Evolutionary conservation across 352 stramenopile species (phyloP).

Genomic region (Elongisporangium senticosum): DNA sequence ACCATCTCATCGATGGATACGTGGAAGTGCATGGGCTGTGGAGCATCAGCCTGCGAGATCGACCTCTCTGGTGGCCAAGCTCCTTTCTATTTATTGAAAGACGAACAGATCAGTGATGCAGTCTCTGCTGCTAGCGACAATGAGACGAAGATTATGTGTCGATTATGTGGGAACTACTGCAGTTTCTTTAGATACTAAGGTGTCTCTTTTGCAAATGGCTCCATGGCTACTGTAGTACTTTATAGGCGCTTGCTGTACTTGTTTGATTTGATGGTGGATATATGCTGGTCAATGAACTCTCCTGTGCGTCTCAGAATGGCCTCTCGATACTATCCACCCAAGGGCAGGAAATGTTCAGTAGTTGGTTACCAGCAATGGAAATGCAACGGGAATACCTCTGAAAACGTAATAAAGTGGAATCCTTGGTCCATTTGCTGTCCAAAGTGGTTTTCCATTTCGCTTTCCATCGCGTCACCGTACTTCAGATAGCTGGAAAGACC

Average conservation of each 20-base stretch:
- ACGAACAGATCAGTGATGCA: slow-evolving; percentile 7
- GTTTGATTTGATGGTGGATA: slow-evolving; percentile 29
- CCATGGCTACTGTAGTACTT: background rate
- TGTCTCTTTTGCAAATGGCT: background rate
- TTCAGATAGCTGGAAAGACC: slow-evolving; percentile 48
- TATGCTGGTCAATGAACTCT: slow-evolving; percentile 64
- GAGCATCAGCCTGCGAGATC: slow-evolving; percentile 51
- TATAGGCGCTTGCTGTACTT: slow-evolving; percentile 49
- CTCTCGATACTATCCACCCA: slow-evolving; percentile 40
- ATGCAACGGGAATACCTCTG: slow-evolving; percentile 23
- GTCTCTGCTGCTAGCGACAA: background rate
- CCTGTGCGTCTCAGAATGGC: slow-evolving; percentile 46
- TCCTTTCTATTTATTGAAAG: slow-evolving; percentile 68
- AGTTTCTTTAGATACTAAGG: slow-evolving; percentile 67
- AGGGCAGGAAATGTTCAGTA: background rate
- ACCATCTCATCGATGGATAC: slow-evolving; percentile 57
- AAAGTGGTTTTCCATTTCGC: slow-evolving; percentile 76
- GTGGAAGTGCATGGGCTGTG: slow-evolving; percentile 83
- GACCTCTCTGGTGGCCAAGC: slow-evolving; percentile 25
- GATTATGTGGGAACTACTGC: slow-evolving; percentile 74
- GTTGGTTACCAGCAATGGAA: background rate
- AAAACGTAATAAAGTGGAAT: slow-evolving; percentile 56
- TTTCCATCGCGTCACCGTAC: slow-evolving; percentile 71
- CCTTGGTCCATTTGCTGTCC: slow-evolving; percentile 56
- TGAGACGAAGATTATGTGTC: slow-evolving; percentile 44